These are phyloP conservation scores for Elaeagnus macrophylla DNA, from an alignment of 306 rosid genomes.

Conservation along the genomic window DNA sequence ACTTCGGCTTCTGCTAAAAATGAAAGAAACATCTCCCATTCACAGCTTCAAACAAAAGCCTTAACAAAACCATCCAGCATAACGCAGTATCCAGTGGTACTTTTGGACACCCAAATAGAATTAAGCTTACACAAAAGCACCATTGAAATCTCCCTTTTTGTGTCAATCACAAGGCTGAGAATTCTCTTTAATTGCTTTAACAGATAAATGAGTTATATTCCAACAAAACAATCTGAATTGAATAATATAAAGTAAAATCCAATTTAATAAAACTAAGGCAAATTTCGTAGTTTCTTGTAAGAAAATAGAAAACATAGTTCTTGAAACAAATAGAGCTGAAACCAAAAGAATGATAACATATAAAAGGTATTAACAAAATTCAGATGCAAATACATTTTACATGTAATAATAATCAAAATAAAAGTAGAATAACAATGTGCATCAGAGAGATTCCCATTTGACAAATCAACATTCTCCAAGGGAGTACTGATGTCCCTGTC, in stretches of 20 bases:
- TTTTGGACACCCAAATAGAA: slow-evolving; percentile 28
- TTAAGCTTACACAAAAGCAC: slow-evolving; percentile 44
- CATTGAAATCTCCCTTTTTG: slow-evolving; percentile 77
- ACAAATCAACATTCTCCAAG: too few species aligned
- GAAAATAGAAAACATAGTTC: background rate
- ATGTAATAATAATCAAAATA: slow-evolving; percentile 42
- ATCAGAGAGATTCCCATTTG: too few species aligned
- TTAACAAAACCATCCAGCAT: slow-evolving; percentile 39
- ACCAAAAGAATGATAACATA: slow-evolving; percentile 2
- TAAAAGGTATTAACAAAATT: slow-evolving; percentile 66
- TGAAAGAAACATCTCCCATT: too few species aligned
- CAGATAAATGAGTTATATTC: too few species aligned
- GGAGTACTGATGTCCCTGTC: too few species aligned
- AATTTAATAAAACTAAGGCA: background rate
- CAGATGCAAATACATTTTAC: slow-evolving; percentile 34
- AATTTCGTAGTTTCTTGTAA: too few species aligned
- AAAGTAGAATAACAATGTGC: slow-evolving; percentile 25
- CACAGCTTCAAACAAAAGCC: slow-evolving; percentile 22
- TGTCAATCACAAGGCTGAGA: slow-evolving; percentile 53
- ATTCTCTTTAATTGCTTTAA: too few species aligned
- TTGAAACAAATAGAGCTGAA: background rate
- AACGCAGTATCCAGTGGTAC: slow-evolving; percentile 24
- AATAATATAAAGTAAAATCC: too few species aligned
- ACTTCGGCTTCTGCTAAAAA: too few species aligned
- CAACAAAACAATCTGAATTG: too few species aligned